phyloP scores from a whole-genome alignment of 2,329 filamentous ascomycete species.

The Cladosporium cucumerinum region DNA sequence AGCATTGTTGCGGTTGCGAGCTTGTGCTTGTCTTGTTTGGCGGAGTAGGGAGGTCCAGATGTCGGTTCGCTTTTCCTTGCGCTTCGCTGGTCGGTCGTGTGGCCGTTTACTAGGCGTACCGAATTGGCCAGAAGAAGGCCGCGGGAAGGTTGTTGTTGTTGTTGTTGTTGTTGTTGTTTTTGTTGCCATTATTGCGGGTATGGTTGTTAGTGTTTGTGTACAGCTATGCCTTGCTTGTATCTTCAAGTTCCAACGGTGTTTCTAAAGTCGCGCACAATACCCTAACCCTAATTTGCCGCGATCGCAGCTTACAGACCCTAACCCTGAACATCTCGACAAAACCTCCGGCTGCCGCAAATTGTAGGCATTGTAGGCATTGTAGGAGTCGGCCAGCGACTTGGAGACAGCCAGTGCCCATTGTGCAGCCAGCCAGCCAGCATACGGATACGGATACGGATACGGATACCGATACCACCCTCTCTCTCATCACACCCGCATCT shows the following conservation, averaged over 20 bases:
- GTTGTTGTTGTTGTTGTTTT: background rate
- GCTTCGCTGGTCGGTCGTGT: conserved; percentile 11
- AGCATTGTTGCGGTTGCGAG: conserved; percentile 31
- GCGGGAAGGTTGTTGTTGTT: conserved; percentile 9
- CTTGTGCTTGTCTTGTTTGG: conserved; percentile 36
- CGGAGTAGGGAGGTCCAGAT: conserved; percentile 35
- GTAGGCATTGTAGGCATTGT: conserved; percentile 11
- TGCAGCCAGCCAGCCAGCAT: too few relatives aligned
- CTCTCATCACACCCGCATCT: background rate
- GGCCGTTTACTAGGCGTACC: background rate
- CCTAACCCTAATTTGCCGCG: background rate
- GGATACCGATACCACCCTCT: too few relatives aligned
- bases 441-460: background rate
- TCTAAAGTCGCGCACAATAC: background rate
- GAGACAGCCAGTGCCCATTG: background rate
- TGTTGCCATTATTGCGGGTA: conserved; percentile 6
- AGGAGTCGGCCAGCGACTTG: background rate
- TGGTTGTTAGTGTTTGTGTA: background rate
- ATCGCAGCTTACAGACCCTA: background rate
- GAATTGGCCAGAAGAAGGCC: background rate
- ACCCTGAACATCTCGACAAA: background rate
- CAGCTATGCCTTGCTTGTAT: background rate
- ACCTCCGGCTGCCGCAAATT: conserved; percentile 12
- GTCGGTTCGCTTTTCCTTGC: conserved; percentile 31
- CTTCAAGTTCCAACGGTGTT: background rate